A percentile compares a stretch with the other conserved stretches of the same genome.
These are phyloP conservation scores for Solanum virginianum DNA, from an alignment of 257 asterid genomes.

Conservation along the genomic window DNA sequence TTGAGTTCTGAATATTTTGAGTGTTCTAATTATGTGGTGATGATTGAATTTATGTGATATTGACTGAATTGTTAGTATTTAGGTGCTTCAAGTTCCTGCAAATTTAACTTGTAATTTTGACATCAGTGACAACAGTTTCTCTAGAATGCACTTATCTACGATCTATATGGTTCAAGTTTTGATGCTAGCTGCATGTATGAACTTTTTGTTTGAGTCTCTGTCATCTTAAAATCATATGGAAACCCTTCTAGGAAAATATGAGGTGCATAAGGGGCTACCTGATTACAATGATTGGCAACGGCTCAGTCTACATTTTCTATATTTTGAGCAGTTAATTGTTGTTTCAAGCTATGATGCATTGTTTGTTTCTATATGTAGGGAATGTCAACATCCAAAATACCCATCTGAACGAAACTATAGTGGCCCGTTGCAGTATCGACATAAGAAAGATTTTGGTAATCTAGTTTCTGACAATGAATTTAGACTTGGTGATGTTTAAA, in stretches of 20 bases:
- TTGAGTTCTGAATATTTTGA: not conserved
- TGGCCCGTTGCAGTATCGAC: slow-evolving; percentile 77
- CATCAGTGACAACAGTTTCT: not conserved
- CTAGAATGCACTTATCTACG: not conserved
- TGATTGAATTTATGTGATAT: not conserved
- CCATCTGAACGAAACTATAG: slow-evolving; percentile 56
- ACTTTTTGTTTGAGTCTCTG: not conserved
- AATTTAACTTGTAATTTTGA: not conserved
- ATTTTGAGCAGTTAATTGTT: not conserved
- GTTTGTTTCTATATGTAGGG: slow-evolving; percentile 44
- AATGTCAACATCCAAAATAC: slow-evolving; percentile 44
- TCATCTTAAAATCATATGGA: not conserved
- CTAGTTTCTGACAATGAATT: not conserved
- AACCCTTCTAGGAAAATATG: not conserved
- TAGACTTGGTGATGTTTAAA: not conserved
- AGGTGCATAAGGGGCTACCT: not conserved
- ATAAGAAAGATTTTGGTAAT: slow-evolving; percentile 48
- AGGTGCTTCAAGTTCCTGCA: not conserved
- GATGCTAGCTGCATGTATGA: not conserved
- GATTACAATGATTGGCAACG: not conserved
- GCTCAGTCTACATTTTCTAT: not conserved
- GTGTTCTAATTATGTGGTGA: not conserved
- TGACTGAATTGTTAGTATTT: not conserved
- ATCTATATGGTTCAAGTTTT: not conserved
- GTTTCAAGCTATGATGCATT: not conserved